A percentile compares a stretch with the other conserved stretches of the same genome.
phyloP scores from a whole-genome alignment of 305 asterid species.

The Fraxinus nigra region DNA sequence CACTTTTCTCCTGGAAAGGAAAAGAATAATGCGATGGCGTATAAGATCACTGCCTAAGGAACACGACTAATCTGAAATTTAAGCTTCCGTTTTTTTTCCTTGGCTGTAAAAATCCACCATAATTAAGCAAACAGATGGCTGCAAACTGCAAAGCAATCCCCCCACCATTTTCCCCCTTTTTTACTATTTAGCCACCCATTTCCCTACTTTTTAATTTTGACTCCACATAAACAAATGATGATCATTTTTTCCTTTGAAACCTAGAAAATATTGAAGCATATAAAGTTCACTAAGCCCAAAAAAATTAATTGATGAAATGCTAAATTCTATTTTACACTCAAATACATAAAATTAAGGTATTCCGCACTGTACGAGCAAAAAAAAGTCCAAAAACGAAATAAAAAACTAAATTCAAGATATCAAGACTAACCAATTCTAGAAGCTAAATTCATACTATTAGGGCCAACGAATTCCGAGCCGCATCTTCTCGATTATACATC shows the following conservation, averaged over 20 bases:
- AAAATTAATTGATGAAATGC: neutral
- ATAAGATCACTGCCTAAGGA: neutral
- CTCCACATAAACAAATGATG: neutral
- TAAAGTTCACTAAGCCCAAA: neutral
- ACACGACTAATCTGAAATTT: neutral
- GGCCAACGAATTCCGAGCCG: neutral
- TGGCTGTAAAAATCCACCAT: neutral
- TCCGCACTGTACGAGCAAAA: neutral
- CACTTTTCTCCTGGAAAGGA: neutral
- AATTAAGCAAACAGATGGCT: neutral
- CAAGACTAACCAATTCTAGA: conserved; percentile 14
- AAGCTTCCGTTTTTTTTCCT: neutral
- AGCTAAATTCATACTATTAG: neutral
- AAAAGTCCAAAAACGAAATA: neutral
- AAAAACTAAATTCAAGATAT: conserved; percentile 11
- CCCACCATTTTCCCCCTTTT: neutral
- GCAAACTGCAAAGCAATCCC: neutral
- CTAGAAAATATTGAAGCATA: neutral
- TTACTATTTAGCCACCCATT: neutral
- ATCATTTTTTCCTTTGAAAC: neutral
- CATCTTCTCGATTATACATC: conserved; percentile 1
- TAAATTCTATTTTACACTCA: neutral
- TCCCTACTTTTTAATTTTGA: neutral
- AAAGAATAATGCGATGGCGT: neutral
- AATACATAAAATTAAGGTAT: neutral